A percentile compares a stretch with the other conserved stretches of the same genome.
Conservation (phyloP, 2,329 filamentous ascomycete genomes). For the Cladosporium sp. region DNA sequence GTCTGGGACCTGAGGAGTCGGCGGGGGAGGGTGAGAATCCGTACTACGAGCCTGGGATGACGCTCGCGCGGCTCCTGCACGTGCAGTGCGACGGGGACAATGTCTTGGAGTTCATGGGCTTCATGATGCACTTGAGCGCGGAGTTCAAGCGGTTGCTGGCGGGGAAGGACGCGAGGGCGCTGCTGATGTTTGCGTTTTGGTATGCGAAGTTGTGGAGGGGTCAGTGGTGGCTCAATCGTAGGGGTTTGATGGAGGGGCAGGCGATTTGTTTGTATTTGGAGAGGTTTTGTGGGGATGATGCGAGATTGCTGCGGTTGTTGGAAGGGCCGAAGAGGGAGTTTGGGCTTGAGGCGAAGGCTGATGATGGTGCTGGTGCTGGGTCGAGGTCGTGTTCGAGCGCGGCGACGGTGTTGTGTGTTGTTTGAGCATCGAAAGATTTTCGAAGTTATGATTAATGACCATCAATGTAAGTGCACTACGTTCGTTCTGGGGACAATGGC, state of each 20-base stretch:
- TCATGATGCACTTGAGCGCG: constrained; percentile 44
- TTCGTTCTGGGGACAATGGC: no score
- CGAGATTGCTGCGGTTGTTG: constrained; percentile 14
- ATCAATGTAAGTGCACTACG: no score
- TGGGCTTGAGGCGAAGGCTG: constrained; percentile 4
- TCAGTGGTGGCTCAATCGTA: constrained; percentile 48
- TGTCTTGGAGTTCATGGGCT: constrained; percentile 44
- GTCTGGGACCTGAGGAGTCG: constrained; percentile 19
- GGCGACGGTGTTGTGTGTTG: constrained; percentile 1
- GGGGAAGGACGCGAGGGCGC: constrained; percentile 49
- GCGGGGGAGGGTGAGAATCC: constrained; percentile 15
- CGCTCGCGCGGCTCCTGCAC: constrained; percentile 37
- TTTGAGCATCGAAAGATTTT: no score
- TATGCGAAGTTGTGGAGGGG: constrained; percentile 45
- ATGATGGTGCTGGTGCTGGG: neutral
- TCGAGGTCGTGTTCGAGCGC: constrained; percentile 2
- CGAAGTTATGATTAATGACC: no score
- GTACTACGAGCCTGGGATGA: constrained; percentile 29
- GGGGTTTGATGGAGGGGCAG: constrained; percentile 47
- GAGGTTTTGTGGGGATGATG: constrained; percentile 20
- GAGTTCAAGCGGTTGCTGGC: constrained; percentile 45
- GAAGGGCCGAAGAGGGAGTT: constrained; percentile 16
- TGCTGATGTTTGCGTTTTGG: constrained; percentile 57
- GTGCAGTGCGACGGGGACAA: constrained; percentile 37
- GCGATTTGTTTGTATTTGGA: constrained; percentile 46